Conservation (phyloP, 345 rosid species). For the Microcos paniculata region DNA sequence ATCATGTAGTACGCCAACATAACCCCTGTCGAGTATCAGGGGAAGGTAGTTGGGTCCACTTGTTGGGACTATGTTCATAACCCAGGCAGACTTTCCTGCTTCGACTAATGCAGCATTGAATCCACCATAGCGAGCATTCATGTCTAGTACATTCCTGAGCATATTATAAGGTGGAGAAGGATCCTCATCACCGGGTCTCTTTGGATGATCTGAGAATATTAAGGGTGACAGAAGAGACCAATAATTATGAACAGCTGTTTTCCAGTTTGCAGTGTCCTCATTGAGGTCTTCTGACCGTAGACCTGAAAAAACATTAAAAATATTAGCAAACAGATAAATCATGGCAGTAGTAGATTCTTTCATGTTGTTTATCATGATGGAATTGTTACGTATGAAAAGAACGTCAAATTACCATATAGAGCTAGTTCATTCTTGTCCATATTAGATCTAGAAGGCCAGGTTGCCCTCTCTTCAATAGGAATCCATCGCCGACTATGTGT, state of each 20-base stretch:
- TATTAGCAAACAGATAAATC: neutral
- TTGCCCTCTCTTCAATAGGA: slow-evolving; percentile 70
- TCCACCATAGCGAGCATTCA: slow-evolving; percentile 95
- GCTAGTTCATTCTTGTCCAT: slow-evolving; percentile 77
- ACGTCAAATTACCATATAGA: slow-evolving; percentile 56
- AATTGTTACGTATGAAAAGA: neutral
- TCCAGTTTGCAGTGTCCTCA: slow-evolving; percentile 72
- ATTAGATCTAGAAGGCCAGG: slow-evolving; percentile 86
- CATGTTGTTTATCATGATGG: neutral
- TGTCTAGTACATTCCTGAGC: slow-evolving; percentile 92
- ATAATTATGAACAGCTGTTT: slow-evolving; percentile 54
- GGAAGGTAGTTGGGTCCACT: slow-evolving; percentile 84
- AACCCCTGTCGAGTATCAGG: slow-evolving; percentile 86
- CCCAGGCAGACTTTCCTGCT: slow-evolving; percentile 89
- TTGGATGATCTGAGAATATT: slow-evolving; percentile 99
- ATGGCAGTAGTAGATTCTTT: neutral
- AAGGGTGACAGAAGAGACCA: slow-evolving; percentile 98
- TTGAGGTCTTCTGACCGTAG: slow-evolving; percentile 56
- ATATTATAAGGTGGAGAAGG: slow-evolving; percentile 97
- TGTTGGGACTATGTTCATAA: slow-evolving; percentile 94
- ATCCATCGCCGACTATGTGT: slow-evolving; percentile 82
- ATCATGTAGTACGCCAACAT: slow-evolving; percentile 85
- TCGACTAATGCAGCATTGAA: slow-evolving; percentile 81
- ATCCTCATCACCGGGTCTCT: slow-evolving; percentile 99
- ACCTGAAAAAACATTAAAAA: slow-evolving; percentile 44